Evolutionary conservation across 345 rosid genomes (phyloP).

Genomic region (Nasturtium officinale): DNA sequence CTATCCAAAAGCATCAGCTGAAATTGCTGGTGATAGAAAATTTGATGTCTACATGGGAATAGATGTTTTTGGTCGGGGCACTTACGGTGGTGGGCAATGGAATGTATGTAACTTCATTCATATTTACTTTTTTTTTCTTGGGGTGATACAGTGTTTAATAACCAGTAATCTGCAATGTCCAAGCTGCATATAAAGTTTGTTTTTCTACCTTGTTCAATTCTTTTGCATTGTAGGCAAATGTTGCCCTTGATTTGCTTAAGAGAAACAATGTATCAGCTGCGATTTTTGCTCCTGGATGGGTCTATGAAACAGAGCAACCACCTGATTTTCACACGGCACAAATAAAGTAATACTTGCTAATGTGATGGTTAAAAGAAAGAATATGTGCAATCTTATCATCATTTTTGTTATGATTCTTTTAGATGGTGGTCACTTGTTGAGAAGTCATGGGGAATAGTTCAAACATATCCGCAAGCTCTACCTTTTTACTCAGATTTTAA

Average conservation of each 20-base stretch:
- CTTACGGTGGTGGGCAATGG: constrained; percentile 88
- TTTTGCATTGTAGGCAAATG: constrained; percentile 54
- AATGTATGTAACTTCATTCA: constrained; percentile 44
- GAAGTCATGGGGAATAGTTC: constrained; percentile 71
- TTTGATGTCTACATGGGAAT: constrained; percentile 83
- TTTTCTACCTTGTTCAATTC: neutral
- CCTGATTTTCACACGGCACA: constrained; percentile 80
- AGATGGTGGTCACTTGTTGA: constrained; percentile 88
- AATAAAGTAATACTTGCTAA: constrained; percentile 53
- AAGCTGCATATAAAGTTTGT: constrained; percentile 1
- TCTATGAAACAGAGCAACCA: constrained; percentile 65
- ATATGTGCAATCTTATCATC: constrained; percentile 15
- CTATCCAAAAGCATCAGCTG: constrained; percentile 62
- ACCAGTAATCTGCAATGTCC: neutral
- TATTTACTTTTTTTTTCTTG: neutral
- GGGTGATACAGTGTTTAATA: neutral
- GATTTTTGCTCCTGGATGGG: constrained; percentile 92
- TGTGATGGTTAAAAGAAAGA: constrained; percentile 3
- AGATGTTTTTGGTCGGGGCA: constrained; percentile 70
- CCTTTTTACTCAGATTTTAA: constrained; percentile 80
- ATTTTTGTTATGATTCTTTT: constrained; percentile 19
- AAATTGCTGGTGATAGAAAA: constrained; percentile 71
- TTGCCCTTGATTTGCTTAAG: constrained; percentile 76
- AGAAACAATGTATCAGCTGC: constrained; percentile 72
- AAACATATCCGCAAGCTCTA: constrained; percentile 57